Base-by-base conservation (phyloP, 352 stramenopile genomes). In the Phytophthora pini region DNA sequence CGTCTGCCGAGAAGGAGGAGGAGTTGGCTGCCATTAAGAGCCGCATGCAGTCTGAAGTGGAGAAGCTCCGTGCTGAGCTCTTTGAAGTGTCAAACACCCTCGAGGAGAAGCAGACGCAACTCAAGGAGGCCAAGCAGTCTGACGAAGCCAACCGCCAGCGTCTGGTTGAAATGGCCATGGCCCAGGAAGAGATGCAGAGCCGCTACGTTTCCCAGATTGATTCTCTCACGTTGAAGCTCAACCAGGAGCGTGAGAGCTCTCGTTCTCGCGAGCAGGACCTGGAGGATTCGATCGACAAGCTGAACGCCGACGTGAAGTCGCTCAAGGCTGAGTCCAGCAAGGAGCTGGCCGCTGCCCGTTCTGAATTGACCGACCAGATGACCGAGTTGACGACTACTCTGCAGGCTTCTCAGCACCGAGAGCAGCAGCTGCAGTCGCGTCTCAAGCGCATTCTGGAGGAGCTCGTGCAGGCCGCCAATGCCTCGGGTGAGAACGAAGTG, bases 381-480 rank as follows among this genome's bases (percentile, higher is more conserved):
- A 62, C 36, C 2, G 56, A 76, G 32, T 60, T 86, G 45, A 79
- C 72, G 1, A 47, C 52, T 8, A 65, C 57, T 12, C 47, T 88
- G 32, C 64, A 81, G 54, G 65, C 65, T 27, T 85, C 79, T 7
- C 74, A 80, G 45, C 54, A 68, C 27, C 72, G 71, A 9, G 79
- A 88, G 49, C 76, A 85, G 67, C 61, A 79, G 26, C 46, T 88
- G 45, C 76, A 88, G 62, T 60, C 43, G 10, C 79, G 74, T 41
- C 58, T 88, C 12, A 73, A 79, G 40, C 64, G 55, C 31, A 79
- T 84, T 53, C 24, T 86, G 36, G 57, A 79, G n/a, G 76, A 80
- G 45, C 57, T 88, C 24, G 59, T 77, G 12, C 55, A 75, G n/a
- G 68, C 68, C 9, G 61, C 67, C 3, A 76, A 75, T n/a, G 53